phyloP scores from a whole-genome alignment of 2,329 filamentous ascomycete genomes.

The Cordyceps pruinosa region DNA sequence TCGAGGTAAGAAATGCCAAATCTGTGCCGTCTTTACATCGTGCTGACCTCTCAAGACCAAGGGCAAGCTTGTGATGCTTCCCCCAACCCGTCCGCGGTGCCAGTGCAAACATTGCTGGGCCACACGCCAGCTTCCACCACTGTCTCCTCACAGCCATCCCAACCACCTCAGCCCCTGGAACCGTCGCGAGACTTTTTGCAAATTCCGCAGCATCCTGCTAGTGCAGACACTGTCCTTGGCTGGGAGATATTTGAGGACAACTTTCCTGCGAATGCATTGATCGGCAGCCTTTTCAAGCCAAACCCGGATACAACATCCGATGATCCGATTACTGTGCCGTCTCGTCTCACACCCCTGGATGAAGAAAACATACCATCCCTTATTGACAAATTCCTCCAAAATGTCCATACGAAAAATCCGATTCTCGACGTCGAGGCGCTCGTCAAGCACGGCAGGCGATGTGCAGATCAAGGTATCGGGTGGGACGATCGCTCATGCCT shows the following conservation, averaged over 20 bases:
- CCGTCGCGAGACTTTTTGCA: conserved; percentile 17
- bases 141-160: neutral
- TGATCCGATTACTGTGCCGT: conserved; percentile 7
- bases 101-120: neutral
- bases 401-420: conserved; percentile 23
- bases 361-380: conserved; percentile 20
- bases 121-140: neutral
- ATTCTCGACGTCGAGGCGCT: conserved; percentile 19
- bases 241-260: conserved; percentile 16
- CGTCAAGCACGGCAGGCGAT: conserved; percentile 17
- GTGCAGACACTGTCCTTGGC: conserved; percentile 16
- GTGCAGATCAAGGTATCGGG: conserved; percentile 19
- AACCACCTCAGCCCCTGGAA: conserved; percentile 9
- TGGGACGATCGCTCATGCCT: conserved; percentile 22
- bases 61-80: neutral
- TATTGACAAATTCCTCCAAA: conserved; percentile 20
- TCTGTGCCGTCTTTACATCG: neutral
- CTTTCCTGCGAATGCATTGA: conserved; percentile 16
- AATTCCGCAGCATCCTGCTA: conserved; percentile 18
- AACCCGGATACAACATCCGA: conserved; percentile 1
- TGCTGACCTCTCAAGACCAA: neutral
- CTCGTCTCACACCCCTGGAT: conserved; percentile 14
- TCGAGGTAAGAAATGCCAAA: neutral
- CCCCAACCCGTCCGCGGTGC: neutral
- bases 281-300: conserved; percentile 14